Evolutionary conservation across 2,329 filamentous ascomycete genomes (phyloP), one percentile per base, ranked within the genome.

Genomic region (Huntiella savannae): DNA sequence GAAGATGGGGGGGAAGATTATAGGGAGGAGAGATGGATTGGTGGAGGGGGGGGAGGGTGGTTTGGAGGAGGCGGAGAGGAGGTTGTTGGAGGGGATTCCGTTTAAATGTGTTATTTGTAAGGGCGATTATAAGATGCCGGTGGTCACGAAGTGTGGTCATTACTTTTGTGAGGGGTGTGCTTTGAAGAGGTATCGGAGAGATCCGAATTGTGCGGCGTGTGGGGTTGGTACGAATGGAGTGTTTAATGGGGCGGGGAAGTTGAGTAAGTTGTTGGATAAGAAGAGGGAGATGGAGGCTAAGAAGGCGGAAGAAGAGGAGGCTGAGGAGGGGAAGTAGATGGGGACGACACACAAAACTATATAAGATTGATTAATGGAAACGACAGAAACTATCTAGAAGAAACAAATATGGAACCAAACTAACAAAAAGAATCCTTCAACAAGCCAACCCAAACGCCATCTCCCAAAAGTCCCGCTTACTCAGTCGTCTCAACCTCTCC

Each of bases 81-180:
- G 75, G 15, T 63, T 88, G 57, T 63, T 93, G 43, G 78, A 87
- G 58, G 81, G 78, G 55, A 93, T 94, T 16, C 87, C 87, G 0
- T 94, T 94, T 58, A 82, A 76, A 1, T 95, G 87, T 60, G 75
- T 93, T 52, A 84, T 94, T 51, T 95, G 87, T 67, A 77, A 79
- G 55, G 72, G 76, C 34, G 62, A 77, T 1, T 95, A 94, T 62
- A 80, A 76, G 55, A 70, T 74, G 48, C 88, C 91, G 0, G 73
- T 96, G 10, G 66, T 88, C 17, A 96, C 91, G 10, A 81, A 85
- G 53, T 98, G 91, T 54, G 82, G 85, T 0, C 91, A 98, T 60
- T 96, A 96, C 60, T 96, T 96, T 58, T 98, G 91, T 59, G 82
- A 95, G 60, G 69, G 72, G 1, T 98, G 91, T 60, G 91, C 91